Evolutionary conservation across 306 rosid genomes (phyloP).

Genomic region (Glycine latifolia): DNA sequence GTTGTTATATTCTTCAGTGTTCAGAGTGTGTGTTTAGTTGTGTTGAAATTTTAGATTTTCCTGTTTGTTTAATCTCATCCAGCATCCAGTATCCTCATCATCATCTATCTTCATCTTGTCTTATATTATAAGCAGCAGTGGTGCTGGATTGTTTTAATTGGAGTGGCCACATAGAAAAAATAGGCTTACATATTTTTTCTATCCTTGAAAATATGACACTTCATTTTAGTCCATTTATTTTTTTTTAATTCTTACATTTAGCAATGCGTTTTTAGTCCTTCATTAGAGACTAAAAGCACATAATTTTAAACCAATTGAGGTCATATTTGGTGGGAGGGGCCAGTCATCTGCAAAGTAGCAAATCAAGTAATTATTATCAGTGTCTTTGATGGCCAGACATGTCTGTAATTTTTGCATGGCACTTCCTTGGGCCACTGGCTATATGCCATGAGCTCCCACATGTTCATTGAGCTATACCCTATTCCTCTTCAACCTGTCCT

Average conservation of each 20-base stretch:
- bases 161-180: neutral
- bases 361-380: constrained; percentile 5
- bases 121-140: constrained; percentile 27
- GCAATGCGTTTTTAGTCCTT: neutral
- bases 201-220: neutral
- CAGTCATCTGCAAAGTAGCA: neutral
- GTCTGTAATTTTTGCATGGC: neutral
- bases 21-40: constrained; percentile 24
- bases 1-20: constrained; percentile 22
- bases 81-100: constrained; percentile 13
- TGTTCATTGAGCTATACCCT: neutral
- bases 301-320: neutral
- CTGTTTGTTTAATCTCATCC: constrained; percentile 25
- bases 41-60: constrained; percentile 26
- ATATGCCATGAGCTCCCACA: constrained; percentile 10
- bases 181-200: neutral
- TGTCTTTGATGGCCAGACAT: constrained; percentile 12
- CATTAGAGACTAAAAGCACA: neutral
- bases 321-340: neutral
- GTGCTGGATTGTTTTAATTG: neutral
- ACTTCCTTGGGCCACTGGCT: constrained; percentile 18
- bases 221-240: neutral
- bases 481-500: neutral
- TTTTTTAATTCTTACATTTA: neutral
- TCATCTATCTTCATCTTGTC: constrained; percentile 17